phyloP scores from a whole-genome alignment of 495 filamentous ascomycete genomes.

The Annulohypoxylon bovei region DNA sequence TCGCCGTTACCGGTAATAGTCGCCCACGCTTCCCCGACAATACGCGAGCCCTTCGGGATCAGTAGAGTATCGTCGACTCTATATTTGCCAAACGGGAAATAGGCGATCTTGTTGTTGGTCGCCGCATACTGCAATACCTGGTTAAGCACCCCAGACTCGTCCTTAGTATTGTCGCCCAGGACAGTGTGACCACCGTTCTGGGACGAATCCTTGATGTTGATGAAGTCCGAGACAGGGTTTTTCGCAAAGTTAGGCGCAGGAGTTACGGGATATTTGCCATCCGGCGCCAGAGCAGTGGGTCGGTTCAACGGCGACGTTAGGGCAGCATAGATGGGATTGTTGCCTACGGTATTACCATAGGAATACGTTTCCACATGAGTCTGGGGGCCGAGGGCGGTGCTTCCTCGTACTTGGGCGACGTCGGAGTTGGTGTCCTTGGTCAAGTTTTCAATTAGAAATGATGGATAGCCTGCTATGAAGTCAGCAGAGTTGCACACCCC shows the following conservation, averaged over 20 bases:
- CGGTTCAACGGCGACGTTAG: slow-evolving; percentile 50
- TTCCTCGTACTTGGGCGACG: slow-evolving; percentile 46
- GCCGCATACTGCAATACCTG: slow-evolving; percentile 51
- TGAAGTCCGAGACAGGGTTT: slow-evolving; percentile 48
- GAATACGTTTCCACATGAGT: slow-evolving; percentile 47
- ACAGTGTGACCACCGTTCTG: slow-evolving; percentile 54
- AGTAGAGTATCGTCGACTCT: slow-evolving; percentile 58
- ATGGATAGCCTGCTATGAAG: slow-evolving; percentile 43
- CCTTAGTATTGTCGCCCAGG: slow-evolving; percentile 49
- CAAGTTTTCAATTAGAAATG: slow-evolving; percentile 57
- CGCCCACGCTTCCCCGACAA: slow-evolving; percentile 61
- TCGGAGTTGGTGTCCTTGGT: slow-evolving; percentile 48
- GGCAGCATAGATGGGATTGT: slow-evolving; percentile 67
- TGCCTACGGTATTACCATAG: slow-evolving; percentile 66
- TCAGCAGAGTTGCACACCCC: neutral
- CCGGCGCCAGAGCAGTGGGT: slow-evolving; percentile 44
- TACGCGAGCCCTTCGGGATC: slow-evolving; percentile 64
- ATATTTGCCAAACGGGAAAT: slow-evolving; percentile 62
- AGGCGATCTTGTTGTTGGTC: slow-evolving; percentile 51
- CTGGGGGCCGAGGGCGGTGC: slow-evolving; percentile 37
- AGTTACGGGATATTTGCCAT: slow-evolving; percentile 46
- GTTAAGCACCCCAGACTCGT: slow-evolving; percentile 54
- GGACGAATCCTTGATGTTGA: slow-evolving; percentile 56
- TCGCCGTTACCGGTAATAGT: slow-evolving; percentile 59
- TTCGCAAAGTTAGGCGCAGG: slow-evolving; percentile 53